Evolutionary conservation across 164 flowering plant species (phyloP).

Genomic region (Magnolia officinalis): DNA sequence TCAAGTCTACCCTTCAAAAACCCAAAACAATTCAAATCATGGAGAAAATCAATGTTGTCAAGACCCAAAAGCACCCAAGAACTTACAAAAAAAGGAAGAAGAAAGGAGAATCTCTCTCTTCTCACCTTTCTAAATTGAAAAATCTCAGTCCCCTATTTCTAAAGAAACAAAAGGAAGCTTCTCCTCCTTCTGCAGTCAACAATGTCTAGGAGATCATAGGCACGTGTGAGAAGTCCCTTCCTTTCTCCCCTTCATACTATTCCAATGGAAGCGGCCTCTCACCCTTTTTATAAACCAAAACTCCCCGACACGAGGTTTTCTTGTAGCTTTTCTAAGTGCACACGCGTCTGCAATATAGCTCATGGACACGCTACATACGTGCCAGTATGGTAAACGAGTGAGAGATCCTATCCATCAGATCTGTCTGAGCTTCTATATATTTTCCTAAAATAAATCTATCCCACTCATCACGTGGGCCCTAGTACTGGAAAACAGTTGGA

Average conservation of each 20-base stretch:
- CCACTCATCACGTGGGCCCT: too few relatives aligned
- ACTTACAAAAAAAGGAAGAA: neutral
- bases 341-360: too few relatives aligned
- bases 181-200: neutral
- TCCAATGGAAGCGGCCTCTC: neutral
- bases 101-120: neutral
- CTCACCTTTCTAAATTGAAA: slow-evolving; percentile 3
- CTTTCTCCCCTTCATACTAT: neutral
- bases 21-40: neutral
- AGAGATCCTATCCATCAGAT: too few relatives aligned
- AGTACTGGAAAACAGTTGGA: too few relatives aligned
- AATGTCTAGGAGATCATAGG: neutral
- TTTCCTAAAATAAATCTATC: too few relatives aligned
- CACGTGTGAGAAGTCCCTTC: neutral
- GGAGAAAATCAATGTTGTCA: neutral
- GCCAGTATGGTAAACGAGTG: too few relatives aligned
- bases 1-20: neutral
- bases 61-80: neutral
- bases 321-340: too few relatives aligned
- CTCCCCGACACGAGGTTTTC: too few relatives aligned
- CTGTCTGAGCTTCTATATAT: too few relatives aligned
- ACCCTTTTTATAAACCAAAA: too few relatives aligned
- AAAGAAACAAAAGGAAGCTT: neutral
- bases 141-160: neutral
- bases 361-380: too few relatives aligned